Evolutionary conservation across 176 grass and related monocot genomes (phyloP).

Genomic region (Triticum urartu): DNA sequence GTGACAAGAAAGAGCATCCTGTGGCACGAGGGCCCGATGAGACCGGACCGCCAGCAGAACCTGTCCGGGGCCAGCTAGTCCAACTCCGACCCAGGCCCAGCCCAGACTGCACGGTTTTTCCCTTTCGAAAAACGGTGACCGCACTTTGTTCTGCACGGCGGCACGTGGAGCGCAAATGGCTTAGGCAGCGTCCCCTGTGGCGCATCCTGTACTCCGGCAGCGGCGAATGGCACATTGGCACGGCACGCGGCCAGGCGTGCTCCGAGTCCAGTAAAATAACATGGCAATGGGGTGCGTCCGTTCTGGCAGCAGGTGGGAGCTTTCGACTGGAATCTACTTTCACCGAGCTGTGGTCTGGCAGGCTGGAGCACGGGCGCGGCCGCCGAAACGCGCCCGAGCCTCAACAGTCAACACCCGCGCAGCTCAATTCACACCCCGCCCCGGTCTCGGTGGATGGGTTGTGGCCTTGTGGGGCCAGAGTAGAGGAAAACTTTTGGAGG

Average conservation of each 20-base stretch:
- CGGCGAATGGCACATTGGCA: background rate
- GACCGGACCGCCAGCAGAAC: background rate
- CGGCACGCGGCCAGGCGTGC: background rate
- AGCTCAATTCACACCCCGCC: background rate
- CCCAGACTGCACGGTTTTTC: background rate
- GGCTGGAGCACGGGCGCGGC: background rate
- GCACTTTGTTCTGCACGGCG: background rate
- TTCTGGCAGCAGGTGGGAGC: background rate
- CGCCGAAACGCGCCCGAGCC: background rate
- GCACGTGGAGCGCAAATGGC: slow-evolving; percentile 14
- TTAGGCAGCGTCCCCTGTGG: background rate
- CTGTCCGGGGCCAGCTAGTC: background rate
- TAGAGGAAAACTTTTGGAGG: too few species aligned
- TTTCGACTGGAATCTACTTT: background rate
- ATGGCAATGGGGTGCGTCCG: background rate
- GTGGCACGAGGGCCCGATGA: background rate
- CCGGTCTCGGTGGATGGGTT: background rate
- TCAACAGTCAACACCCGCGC: too few species aligned
- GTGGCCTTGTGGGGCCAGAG: background rate
- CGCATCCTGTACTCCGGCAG: background rate
- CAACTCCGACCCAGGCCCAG: background rate
- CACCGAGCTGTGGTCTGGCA: background rate
- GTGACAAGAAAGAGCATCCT: background rate
- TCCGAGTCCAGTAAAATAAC: background rate
- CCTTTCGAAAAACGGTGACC: too few species aligned